phyloP scores from a whole-genome alignment of 495 filamentous ascomycete genomes.

The Neurospora terricola region DNA sequence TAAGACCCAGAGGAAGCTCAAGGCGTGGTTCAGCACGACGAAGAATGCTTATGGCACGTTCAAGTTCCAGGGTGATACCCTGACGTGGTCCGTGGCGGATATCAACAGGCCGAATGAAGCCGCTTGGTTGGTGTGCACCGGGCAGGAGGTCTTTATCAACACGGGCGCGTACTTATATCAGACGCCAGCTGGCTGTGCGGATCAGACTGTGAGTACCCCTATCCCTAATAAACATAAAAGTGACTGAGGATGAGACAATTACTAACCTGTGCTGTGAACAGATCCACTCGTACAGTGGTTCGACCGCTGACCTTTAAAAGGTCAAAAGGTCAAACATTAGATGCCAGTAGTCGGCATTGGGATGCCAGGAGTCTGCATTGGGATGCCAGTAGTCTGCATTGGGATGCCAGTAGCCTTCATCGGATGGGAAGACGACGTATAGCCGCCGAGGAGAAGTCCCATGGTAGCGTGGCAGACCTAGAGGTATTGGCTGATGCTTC shows the following conservation, averaged over 20 bases:
- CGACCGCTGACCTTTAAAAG: constrained; percentile 9
- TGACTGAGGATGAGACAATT: neutral
- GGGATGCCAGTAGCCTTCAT: neutral
- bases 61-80: constrained; percentile 36
- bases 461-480: neutral
- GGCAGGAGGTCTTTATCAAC: constrained; percentile 35
- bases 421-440: neutral
- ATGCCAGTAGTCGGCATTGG: neutral
- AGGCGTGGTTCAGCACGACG: constrained; percentile 15
- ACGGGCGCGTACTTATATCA: constrained; percentile 38
- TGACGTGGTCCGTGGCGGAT: constrained; percentile 32
- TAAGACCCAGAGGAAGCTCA: constrained; percentile 23
- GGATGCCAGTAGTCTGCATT: neutral
- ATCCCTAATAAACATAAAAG: neutral
- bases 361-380: neutral
- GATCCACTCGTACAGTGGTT: constrained; percentile 16
- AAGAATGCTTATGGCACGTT: constrained; percentile 40
- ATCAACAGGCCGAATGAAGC: constrained; percentile 34
- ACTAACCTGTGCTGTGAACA: neutral
- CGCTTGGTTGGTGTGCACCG: constrained; percentile 39
- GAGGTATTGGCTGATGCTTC: neutral
- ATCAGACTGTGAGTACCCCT: constrained; percentile 40
- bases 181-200: constrained; percentile 39
- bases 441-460: neutral
- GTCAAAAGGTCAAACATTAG: neutral